Evolutionary conservation across 1,284 basidiomycete genomes (phyloP).

Genomic region (Cutaneotrichosporon sp.): DNA sequence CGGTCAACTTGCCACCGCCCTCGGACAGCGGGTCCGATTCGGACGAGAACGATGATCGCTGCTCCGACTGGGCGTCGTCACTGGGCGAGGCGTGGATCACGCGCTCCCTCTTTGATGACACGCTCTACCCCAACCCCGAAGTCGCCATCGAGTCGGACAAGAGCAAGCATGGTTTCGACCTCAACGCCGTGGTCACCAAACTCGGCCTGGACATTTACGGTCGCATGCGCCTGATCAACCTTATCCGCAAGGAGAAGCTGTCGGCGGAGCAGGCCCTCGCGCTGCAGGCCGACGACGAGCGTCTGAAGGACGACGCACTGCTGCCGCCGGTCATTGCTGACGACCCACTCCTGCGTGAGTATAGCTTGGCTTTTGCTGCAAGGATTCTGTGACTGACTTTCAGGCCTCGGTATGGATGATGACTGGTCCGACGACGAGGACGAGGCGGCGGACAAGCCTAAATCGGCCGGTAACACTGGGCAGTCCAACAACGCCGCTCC

Average conservation of each 20-base stretch:
- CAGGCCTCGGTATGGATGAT: constrained; percentile 60
- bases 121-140: constrained; percentile 57
- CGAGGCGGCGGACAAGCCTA: constrained; percentile 15
- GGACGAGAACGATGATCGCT: constrained; percentile 25
- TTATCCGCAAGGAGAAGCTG: constrained; percentile 60
- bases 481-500: constrained; percentile 48
- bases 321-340: constrained; percentile 72
- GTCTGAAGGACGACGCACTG: constrained; percentile 65
- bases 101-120: constrained; percentile 74
- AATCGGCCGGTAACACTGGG: neutral
- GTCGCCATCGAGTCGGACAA: constrained; percentile 65
- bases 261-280: neutral
- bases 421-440: constrained; percentile 62
- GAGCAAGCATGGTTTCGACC: constrained; percentile 49
- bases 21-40: constrained; percentile 20
- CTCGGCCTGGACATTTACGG: constrained; percentile 61
- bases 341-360: constrained; percentile 82
- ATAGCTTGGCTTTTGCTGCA: constrained; percentile 16
- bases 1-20: constrained; percentile 13
- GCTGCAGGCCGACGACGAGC: constrained; percentile 8
- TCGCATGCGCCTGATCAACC: constrained; percentile 75
- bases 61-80: constrained; percentile 42
- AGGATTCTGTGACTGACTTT: neutral
- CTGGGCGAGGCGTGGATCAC: constrained; percentile 50
- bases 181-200: constrained; percentile 22